Evolutionary conservation across 2,329 filamentous ascomycete genomes (phyloP).

Genomic region (Drechslerella stenobrocha): DNA sequence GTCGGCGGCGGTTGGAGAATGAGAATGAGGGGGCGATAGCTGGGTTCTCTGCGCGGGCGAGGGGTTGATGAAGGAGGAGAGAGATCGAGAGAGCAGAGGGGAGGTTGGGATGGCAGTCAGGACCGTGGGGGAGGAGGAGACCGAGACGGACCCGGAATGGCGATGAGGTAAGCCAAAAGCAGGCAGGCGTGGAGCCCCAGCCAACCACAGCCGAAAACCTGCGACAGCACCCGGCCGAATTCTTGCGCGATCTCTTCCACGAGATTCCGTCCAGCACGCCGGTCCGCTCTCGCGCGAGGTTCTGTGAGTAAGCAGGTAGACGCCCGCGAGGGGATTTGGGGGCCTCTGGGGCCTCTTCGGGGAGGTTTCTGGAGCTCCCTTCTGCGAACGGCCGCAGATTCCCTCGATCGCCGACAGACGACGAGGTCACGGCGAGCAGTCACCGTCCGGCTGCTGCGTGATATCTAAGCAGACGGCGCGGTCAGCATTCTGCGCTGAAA

Average conservation of each 20-base stretch:
- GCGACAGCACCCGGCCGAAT: constrained; percentile 23
- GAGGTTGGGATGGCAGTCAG: constrained; percentile 1
- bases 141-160: constrained; percentile 22
- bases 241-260: no score
- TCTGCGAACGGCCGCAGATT: no score
- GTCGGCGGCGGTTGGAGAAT: constrained; percentile 32
- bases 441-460: no score
- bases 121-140: constrained; percentile 13
- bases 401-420: no score
- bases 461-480: no score
- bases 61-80: constrained; percentile 21
- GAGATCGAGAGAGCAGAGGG: constrained; percentile 2
- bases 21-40: constrained; percentile 34
- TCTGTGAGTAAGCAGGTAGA: no score
- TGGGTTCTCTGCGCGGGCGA: constrained; percentile 29
- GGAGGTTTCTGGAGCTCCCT: no score
- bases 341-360: no score
- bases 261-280: no score
- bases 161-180: constrained; percentile 48
- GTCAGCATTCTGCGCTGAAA: no score
- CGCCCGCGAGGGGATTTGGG: not conserved
- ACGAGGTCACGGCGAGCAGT: no score
- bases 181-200: constrained; percentile 14
- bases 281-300: no score
- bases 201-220: constrained; percentile 31